These are phyloP conservation scores for Penicillium brasilianum DNA, from an alignment of 2,329 filamentous ascomycete genomes.

Conservation along the genomic window DNA sequence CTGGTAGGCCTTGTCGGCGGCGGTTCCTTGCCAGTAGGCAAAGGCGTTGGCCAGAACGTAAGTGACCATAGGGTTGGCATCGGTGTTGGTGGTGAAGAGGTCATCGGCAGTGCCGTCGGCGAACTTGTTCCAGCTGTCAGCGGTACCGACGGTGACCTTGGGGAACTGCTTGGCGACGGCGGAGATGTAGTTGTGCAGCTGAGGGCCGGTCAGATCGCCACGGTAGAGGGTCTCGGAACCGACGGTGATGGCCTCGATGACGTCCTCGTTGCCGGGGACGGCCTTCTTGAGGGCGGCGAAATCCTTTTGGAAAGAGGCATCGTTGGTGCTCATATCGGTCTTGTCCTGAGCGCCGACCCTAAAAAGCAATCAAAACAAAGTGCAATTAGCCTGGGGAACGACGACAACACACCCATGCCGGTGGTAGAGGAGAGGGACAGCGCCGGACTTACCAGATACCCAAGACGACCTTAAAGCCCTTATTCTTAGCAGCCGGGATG, in stretches of 20 bases:
- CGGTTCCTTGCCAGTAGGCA: conserved; percentile 72
- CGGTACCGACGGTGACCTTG: conserved; percentile 66
- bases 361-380: background rate
- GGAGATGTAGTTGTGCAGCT: conserved; percentile 66
- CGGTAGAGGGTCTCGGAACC: conserved; percentile 74
- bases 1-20: conserved; percentile 61
- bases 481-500: conserved; percentile 67
- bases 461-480: conserved; percentile 70
- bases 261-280: conserved; percentile 55
- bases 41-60: conserved; percentile 72
- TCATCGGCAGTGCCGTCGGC: conserved; percentile 68
- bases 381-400: background rate
- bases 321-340: conserved; percentile 36
- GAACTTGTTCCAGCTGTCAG: conserved; percentile 75
- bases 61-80: conserved; percentile 58
- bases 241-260: conserved; percentile 71
- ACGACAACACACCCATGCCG: background rate
- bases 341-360: conserved; percentile 30
- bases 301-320: conserved; percentile 66
- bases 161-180: conserved; percentile 63
- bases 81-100: conserved; percentile 55
- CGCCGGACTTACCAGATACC: conserved; percentile 65
- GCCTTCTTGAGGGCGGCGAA: conserved; percentile 60
- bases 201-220: conserved; percentile 65
- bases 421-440: background rate